phyloP scores from a whole-genome alignment of 2,329 filamentous ascomycete genomes.

The Epichloe festucae region DNA sequence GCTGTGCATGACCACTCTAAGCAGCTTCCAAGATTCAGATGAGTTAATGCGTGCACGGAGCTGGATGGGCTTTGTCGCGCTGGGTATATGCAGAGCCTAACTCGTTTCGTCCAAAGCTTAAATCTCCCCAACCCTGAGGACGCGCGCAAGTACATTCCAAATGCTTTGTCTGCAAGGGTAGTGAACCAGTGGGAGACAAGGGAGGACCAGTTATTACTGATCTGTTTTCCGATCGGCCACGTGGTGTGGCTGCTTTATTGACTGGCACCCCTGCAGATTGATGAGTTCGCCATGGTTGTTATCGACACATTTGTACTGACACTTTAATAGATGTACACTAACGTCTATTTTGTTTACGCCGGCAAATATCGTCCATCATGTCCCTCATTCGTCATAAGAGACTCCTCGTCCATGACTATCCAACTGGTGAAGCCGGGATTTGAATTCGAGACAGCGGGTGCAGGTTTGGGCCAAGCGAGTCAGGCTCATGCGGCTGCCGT shows the following conservation, averaged over 20 bases:
- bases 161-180: too few relatives aligned
- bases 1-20: background rate
- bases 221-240: too few relatives aligned
- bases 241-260: too few relatives aligned
- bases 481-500: too few relatives aligned
- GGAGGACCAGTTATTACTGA: too few relatives aligned
- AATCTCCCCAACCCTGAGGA: background rate
- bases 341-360: background rate
- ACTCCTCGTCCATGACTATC: background rate
- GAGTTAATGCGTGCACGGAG: background rate
- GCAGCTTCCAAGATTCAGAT: background rate
- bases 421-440: background rate
- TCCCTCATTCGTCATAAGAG: background rate
- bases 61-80: background rate
- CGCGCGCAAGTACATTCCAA: too few relatives aligned
- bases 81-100: background rate
- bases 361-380: background rate
- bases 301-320: too few relatives aligned
- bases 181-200: too few relatives aligned
- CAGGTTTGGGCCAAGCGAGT: too few relatives aligned
- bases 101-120: background rate
- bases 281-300: too few relatives aligned
- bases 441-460: background rate
- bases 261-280: too few relatives aligned
- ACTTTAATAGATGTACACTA: background rate